A percentile compares a stretch with the other conserved stretches of the same genome.
These are phyloP conservation scores for Posidonia australis DNA, from an alignment of 106 monocot species.

Conservation along the genomic window DNA sequence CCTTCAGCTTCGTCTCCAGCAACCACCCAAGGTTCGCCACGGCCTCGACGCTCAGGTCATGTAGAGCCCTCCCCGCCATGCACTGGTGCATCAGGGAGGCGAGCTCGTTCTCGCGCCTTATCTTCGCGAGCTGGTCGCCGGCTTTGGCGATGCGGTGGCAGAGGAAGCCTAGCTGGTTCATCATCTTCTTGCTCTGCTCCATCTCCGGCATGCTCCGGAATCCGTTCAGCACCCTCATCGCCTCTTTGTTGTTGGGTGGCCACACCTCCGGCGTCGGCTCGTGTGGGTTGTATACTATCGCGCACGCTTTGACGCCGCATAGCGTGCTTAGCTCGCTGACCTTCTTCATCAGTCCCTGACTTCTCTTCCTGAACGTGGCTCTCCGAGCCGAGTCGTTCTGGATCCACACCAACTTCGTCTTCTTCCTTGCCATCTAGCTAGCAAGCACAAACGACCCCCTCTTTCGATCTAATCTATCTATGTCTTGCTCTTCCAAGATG, in stretches of 20 bases:
- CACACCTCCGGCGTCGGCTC: conserved; percentile 2
- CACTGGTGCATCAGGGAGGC: not conserved
- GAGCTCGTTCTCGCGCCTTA: conserved; percentile 20
- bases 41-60: conserved; percentile 4
- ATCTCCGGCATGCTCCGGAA: conserved; percentile 31
- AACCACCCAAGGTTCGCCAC: not conserved
- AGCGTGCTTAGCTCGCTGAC: conserved; percentile 9
- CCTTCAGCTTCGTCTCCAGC: conserved; percentile 9
- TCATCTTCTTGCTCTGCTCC: conserved; percentile 27
- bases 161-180: conserved; percentile 31
- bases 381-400: conserved; percentile 4
- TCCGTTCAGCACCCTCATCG: conserved; percentile 2
- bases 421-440: conserved; percentile 17
- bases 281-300: conserved; percentile 6
- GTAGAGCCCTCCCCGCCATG: not conserved
- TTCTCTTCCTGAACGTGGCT: conserved; percentile 14
- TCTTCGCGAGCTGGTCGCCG: conserved; percentile 18
- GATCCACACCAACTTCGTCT: conserved; percentile 10
- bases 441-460: not conserved
- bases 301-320: conserved; percentile 6
- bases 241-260: conserved; percentile 8
- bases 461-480: no score
- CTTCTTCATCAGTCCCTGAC: conserved; percentile 14
- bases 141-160: conserved; percentile 17
- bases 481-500: no score